Evolutionary conservation across 768 basidiomycete species (phyloP), one percentile per base, ranked within the genome.

Genomic region (Hygrophorus pudorinus): DNA sequence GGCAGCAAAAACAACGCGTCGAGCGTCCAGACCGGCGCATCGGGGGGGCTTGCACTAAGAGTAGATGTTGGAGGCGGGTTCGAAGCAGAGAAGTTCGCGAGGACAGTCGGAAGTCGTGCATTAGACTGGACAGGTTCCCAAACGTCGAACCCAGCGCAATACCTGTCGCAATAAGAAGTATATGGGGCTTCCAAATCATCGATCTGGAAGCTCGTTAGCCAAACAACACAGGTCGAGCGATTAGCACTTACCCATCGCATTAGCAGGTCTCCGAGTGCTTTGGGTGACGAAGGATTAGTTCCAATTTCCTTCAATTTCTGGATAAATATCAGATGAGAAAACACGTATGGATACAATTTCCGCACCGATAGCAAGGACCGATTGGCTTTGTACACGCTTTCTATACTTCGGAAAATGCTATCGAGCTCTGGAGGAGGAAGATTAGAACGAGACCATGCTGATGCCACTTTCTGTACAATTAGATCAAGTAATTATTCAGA

Each of bases 241-340:
- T 39, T 36, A 38, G 29, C 38, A 65, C 86, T 48, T 52, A 94
- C 94, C 96, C 94, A 98, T 65, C 85, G 81, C 85, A 97, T 96
- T 43, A 99, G 71, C 32, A 99, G 68, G 61, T 98, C 94, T 32
- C 96, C 93, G 21, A 99, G 71, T 10, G 85, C 90, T 58, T 92
- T 96, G 4, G 93, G 91, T 10, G 87, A 89, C 4, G 88, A 81
- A 1, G 94, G 93, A 63, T 83, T 88, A 13, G 85, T 78, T 14
- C 91, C 93, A 49, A 98, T 91, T 48, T 94, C 92, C 62, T 86
- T 91, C 44, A 98, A 69, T 78, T 86, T 87, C 93, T 96, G 61
- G 14, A 38, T 27, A 45, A 48, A 47, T 34, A 49, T 41, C 57
- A 52, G 56, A 50, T 50, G 46, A 43, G 34, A 20, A 12, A 24